Conservation (phyloP, 73 alveolate species). For the Stentor roeselii region DNA sequence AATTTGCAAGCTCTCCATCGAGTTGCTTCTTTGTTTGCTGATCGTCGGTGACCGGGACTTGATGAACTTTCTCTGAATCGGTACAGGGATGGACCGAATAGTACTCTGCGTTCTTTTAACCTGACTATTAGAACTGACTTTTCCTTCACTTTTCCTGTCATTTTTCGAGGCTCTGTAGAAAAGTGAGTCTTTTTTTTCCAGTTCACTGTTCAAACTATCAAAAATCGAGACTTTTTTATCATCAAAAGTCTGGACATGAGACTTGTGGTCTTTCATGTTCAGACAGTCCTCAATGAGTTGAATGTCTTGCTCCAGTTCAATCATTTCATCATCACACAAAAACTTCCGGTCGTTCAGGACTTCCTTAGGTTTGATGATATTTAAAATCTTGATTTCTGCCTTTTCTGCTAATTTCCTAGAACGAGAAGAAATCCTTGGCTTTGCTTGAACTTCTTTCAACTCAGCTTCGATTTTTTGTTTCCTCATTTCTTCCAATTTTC, state of each 20-base stretch:
- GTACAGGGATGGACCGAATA: no score
- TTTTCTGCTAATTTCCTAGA: background rate
- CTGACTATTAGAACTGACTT: background rate
- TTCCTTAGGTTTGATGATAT: background rate
- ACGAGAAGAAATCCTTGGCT: background rate
- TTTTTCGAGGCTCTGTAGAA: background rate
- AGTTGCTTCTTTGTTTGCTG: background rate
- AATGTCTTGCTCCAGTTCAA: background rate
- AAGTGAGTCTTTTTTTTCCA: background rate
- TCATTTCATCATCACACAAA: background rate
- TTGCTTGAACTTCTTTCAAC: conserved; percentile 1
- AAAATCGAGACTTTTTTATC: background rate
- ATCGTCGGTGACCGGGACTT: background rate
- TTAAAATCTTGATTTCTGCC: background rate
- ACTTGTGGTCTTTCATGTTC: background rate
- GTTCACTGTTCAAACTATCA: background rate
- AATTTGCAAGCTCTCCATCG: background rate
- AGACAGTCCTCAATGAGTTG: background rate
- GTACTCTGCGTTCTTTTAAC: background rate
- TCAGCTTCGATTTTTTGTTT: conserved; percentile 9
- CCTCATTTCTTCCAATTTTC: background rate
- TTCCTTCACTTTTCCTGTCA: background rate
- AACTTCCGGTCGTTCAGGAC: background rate
- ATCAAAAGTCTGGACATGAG: background rate
- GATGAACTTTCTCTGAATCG: background rate